Evolutionary conservation across 805 yeast genomes (phyloP).

Genomic region (Yamadazyma sp.): DNA sequence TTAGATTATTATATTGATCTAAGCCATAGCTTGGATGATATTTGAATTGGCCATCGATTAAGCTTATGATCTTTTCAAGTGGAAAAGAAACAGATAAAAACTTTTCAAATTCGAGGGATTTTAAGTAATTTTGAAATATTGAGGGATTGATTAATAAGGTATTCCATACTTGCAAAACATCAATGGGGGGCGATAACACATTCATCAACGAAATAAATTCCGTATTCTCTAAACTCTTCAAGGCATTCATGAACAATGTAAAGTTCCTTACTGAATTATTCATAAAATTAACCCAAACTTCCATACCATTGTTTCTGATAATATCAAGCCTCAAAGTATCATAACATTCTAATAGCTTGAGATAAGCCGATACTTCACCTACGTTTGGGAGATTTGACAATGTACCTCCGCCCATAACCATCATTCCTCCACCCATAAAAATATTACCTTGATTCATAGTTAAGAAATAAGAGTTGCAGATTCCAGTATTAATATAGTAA

Average conservation of each 20-base stretch:
- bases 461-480: too few species aligned
- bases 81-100: conserved; percentile 1
- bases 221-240: neutral
- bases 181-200: conserved; percentile 2
- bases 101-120: neutral
- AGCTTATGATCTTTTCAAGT: neutral
- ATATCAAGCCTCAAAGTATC: neutral
- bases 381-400: conserved; percentile 1
- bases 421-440: conserved; percentile 1
- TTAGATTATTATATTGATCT: neutral
- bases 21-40: conserved; percentile 1
- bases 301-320: neutral
- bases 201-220: neutral
- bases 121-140: conserved; percentile 1
- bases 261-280: neutral
- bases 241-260: conserved; percentile 2
- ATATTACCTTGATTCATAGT: conserved; percentile 2
- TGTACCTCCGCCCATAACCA: conserved; percentile 1
- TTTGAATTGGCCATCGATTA: neutral
- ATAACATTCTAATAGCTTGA: conserved; percentile 1
- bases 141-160: conserved; percentile 1
- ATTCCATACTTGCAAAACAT: conserved; percentile 3
- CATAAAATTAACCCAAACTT: neutral
- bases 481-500: too few species aligned
- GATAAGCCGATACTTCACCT: conserved; percentile 1